Percentiles rank a stretch among this genome's conserved stretches.
These are phyloP conservation scores for Pyricularia sp. DNA, from an alignment of 2,329 filamentous ascomycete species.

Conservation along the genomic window DNA sequence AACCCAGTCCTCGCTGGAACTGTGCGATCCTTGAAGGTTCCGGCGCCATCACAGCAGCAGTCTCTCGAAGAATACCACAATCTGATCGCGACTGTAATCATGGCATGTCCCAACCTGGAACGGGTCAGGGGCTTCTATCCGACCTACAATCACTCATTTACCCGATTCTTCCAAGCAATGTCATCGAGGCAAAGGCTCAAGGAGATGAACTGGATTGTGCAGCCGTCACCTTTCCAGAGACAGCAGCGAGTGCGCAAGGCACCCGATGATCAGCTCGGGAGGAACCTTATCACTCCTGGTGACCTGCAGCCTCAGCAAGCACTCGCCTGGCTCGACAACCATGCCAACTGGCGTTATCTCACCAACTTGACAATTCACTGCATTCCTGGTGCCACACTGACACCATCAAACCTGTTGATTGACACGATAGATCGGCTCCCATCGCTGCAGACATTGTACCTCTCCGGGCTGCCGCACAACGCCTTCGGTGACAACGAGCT, in stretches of 20 bases:
- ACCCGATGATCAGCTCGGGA: background rate
- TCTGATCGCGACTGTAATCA: constrained; percentile 49
- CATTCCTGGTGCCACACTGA: constrained; percentile 42
- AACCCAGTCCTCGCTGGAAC: constrained; percentile 42
- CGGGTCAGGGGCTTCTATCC: constrained; percentile 44
- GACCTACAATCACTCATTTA: constrained; percentile 45
- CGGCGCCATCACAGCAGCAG: constrained; percentile 31
- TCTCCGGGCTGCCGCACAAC: constrained; percentile 46
- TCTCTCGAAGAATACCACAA: constrained; percentile 43
- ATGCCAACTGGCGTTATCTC: constrained; percentile 46
- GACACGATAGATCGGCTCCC: constrained; percentile 41
- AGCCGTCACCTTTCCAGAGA: constrained; percentile 25
- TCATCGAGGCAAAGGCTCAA: constrained; percentile 45
- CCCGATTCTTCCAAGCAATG: constrained; percentile 47
- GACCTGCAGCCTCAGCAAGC: constrained; percentile 28
- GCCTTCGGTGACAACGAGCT: constrained; percentile 49
- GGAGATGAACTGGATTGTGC: constrained; percentile 51
- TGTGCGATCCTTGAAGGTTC: constrained; percentile 49
- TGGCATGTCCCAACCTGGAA: constrained; percentile 58
- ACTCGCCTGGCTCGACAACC: constrained; percentile 26
- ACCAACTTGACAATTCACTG: constrained; percentile 50
- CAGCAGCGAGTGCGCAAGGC: constrained; percentile 18
- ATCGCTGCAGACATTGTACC: constrained; percentile 46
- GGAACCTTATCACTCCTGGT: constrained; percentile 15
- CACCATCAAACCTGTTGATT: constrained; percentile 41